Evolutionary conservation across 2,329 filamentous ascomycete species (phyloP).

Genomic region (Fusarium haematococcum): DNA sequence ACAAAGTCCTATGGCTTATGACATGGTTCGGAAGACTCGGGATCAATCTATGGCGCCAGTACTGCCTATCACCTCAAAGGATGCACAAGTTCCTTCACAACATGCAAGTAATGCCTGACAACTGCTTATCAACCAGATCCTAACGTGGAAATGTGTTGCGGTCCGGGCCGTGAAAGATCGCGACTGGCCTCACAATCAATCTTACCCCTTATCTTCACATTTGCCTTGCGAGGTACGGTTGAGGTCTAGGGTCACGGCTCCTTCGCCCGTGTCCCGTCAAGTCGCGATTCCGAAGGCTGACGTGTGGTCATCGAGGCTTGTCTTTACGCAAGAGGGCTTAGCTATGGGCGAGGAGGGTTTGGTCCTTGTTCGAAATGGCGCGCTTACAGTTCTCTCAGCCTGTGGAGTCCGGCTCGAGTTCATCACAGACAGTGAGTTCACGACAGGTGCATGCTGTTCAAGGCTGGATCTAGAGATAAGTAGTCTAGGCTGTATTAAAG

Average conservation of each 20-base stretch:
- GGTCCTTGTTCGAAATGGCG: slow-evolving; percentile 2
- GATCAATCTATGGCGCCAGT: slow-evolving; percentile 7
- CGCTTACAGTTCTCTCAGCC: neutral
- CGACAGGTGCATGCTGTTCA: neutral
- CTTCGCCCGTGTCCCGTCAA: slow-evolving; percentile 11
- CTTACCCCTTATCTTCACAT: neutral
- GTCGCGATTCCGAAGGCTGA: neutral
- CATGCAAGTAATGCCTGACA: neutral
- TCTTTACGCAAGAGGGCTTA: neutral
- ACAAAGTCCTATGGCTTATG: neutral
- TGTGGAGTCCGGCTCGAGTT: slow-evolving; percentile 5
- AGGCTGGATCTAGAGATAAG: neutral
- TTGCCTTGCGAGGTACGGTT: neutral
- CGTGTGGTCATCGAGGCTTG: neutral
- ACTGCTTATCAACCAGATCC: slow-evolving; percentile 2
- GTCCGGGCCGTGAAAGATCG: neutral
- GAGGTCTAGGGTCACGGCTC: neutral
- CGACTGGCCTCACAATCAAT: neutral
- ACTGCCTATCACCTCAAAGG: slow-evolving; percentile 1
- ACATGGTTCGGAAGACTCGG: slow-evolving; percentile 23
- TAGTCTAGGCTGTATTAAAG: slow-evolving; percentile 14
- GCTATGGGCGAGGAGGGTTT: neutral
- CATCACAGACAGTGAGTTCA: neutral
- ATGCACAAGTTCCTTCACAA: slow-evolving; percentile 3
- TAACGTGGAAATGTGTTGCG: neutral